phyloP scores from a whole-genome alignment of 1,284 basidiomycete genomes.

The Fistulinella cinereoalba region DNA sequence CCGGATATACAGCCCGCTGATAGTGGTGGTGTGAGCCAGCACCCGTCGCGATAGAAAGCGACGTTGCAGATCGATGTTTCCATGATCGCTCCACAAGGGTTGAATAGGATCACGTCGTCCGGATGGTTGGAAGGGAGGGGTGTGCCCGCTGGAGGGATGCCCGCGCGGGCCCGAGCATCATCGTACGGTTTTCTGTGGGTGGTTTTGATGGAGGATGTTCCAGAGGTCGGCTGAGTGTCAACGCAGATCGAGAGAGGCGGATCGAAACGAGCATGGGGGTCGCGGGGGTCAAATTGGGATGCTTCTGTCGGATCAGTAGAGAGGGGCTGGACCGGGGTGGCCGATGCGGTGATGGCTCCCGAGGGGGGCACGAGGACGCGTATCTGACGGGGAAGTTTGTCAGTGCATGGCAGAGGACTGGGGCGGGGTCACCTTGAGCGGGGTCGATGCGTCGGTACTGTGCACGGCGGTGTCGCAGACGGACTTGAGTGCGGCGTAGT shows the following conservation, averaged over 20 bases:
- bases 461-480: conserved; percentile 45
- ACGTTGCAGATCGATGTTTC: conserved; percentile 71
- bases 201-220: conserved; percentile 62
- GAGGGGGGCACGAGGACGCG: conserved; percentile 51
- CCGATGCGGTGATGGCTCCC: conserved; percentile 45
- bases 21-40: conserved; percentile 64
- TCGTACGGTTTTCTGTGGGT: conserved; percentile 59
- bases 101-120: conserved; percentile 66
- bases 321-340: conserved; percentile 39
- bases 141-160: conserved; percentile 37
- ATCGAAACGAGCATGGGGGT: conserved; percentile 25
- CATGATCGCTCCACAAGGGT: conserved; percentile 46
- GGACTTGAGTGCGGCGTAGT: conserved; percentile 38
- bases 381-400: conserved; percentile 39
- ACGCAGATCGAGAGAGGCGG: conserved; percentile 44
- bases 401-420: not conserved
- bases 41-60: conserved; percentile 52
- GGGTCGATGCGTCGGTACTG: conserved; percentile 16
- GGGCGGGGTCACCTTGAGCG: conserved; percentile 36
- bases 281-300: conserved; percentile 38
- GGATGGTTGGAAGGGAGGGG: conserved; percentile 10
- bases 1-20: conserved; percentile 67
- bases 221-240: conserved; percentile 52
- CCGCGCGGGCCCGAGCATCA: conserved; percentile 53
- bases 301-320: conserved; percentile 43